These are phyloP conservation scores for Penicillium canariense DNA, from an alignment of 495 filamentous ascomycete genomes.

Conservation along the genomic window DNA sequence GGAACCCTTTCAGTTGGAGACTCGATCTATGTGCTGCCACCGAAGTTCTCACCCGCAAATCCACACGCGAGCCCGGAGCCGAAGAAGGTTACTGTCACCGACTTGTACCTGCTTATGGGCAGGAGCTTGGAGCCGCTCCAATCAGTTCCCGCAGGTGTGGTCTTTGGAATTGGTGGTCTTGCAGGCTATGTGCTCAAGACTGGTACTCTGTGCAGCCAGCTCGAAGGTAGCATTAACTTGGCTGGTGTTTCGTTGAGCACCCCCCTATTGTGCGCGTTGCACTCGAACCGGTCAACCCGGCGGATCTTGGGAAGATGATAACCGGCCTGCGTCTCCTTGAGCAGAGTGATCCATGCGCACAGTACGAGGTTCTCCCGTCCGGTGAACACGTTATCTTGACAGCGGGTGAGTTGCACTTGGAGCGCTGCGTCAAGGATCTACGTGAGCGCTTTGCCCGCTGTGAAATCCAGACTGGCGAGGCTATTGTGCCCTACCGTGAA, in stretches of 20 bases:
- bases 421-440: slow-evolving; percentile 91
- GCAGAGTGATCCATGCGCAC: slow-evolving; percentile 92
- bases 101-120: slow-evolving; percentile 95
- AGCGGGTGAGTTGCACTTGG: slow-evolving; percentile 90
- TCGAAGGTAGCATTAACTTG: slow-evolving; percentile 87
- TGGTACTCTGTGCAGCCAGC: slow-evolving; percentile 86
- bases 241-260: slow-evolving; percentile 77
- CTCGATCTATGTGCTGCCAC: slow-evolving; percentile 81
- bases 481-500: slow-evolving; percentile 95
- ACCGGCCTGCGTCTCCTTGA: slow-evolving; percentile 81
- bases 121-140: slow-evolving; percentile 77
- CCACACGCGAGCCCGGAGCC: slow-evolving; percentile 76
- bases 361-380: slow-evolving; percentile 88
- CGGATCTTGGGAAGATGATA: slow-evolving; percentile 91
- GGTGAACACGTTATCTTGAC: slow-evolving; percentile 96
- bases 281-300: slow-evolving; percentile 83
- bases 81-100: slow-evolving; percentile 78
- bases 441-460: slow-evolving; percentile 90
- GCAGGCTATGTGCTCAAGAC: slow-evolving; percentile 92
- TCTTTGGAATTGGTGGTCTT: slow-evolving; percentile 93
- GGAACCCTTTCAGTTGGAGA: slow-evolving; percentile 89
- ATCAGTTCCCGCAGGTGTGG: slow-evolving; percentile 86
- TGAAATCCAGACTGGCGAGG: slow-evolving; percentile 89
- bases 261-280: slow-evolving; percentile 94
- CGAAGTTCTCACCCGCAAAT: slow-evolving; percentile 82